Percentiles rank a stretch among this genome's conserved stretches.
These are phyloP conservation scores for Peterozyma toletana DNA, from an alignment of 805 yeast species.

Conservation along the genomic window DNA sequence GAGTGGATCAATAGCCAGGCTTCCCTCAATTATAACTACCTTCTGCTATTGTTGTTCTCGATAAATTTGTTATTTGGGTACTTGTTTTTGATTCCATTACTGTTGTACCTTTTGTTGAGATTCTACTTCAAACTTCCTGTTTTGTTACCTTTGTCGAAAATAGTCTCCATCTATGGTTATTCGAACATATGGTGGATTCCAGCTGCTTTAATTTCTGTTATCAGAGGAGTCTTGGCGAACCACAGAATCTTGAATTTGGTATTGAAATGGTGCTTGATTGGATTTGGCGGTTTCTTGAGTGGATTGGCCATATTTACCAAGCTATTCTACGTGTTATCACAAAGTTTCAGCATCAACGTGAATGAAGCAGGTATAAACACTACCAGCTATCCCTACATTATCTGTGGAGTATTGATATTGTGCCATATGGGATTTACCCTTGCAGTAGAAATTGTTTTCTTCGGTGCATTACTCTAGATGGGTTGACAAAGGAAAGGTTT, in stretches of 20 bases:
- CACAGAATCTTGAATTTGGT: slow-evolving; percentile 34
- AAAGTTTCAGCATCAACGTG: slow-evolving; percentile 23
- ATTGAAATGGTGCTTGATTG: slow-evolving; percentile 59
- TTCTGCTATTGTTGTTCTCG: slow-evolving; percentile 58
- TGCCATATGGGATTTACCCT: slow-evolving; percentile 54
- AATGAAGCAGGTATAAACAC: slow-evolving; percentile 24
- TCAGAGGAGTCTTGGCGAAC: slow-evolving; percentile 47
- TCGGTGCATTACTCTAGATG: slow-evolving; percentile 26
- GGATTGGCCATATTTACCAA: slow-evolving; percentile 47
- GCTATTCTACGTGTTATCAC: slow-evolving; percentile 29
- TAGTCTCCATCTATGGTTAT: slow-evolving; percentile 79
- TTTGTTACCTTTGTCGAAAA: slow-evolving; percentile 44
- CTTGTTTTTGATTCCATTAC: slow-evolving; percentile 56
- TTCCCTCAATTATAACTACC: slow-evolving; percentile 40
- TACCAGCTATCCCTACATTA: slow-evolving; percentile 13
- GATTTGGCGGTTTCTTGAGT: slow-evolving; percentile 53
- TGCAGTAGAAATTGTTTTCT: slow-evolving; percentile 60
- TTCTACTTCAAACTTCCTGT: slow-evolving; percentile 47
- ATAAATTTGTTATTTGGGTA: slow-evolving; percentile 72
- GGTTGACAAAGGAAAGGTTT: too few species aligned
- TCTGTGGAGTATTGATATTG: slow-evolving; percentile 33
- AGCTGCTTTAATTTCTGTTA: slow-evolving; percentile 53
- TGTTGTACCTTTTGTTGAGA: slow-evolving; percentile 42
- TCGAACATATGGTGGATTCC: slow-evolving; percentile 84
- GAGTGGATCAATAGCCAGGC: slow-evolving; percentile 36